Conservation (phyloP, 73 alveolate species). For the Symbiodinium natans region DNA sequence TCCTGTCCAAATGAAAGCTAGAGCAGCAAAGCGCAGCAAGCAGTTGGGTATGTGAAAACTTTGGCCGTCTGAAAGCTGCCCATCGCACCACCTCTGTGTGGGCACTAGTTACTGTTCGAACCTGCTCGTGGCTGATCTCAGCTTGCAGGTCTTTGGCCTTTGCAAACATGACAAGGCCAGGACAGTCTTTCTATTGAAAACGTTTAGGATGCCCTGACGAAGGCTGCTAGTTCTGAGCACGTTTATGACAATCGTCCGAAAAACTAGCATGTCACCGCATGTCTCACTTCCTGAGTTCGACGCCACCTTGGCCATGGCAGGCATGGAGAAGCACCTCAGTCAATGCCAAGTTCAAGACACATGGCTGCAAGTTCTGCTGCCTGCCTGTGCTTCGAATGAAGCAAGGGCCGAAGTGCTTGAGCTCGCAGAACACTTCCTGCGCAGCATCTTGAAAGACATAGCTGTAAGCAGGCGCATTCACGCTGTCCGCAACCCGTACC, state of each 20-base stretch:
- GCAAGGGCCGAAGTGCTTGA: not conserved
- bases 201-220: no score
- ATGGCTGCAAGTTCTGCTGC: not conserved
- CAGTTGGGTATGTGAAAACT: not conserved
- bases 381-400: conserved; percentile 14
- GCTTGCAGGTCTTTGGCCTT: conserved; percentile 82
- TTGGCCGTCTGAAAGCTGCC: not conserved
- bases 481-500: no score
- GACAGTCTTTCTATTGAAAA: no score
- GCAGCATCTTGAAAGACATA: not conserved
- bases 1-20: conserved; percentile 2
- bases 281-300: not conserved
- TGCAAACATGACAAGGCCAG: no score
- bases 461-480: no score
- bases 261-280: not conserved
- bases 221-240: no score
- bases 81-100: no score
- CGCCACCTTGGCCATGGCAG: conserved; percentile 71
- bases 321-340: conserved; percentile 78
- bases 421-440: not conserved
- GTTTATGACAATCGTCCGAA: no score
- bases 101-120: no score
- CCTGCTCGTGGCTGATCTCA: conserved; percentile 84
- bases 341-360: not conserved
- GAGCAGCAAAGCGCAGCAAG: not conserved